These are phyloP conservation scores for Penicillium paradoxum DNA, from an alignment of 495 filamentous ascomycete species.

Conservation along the genomic window DNA sequence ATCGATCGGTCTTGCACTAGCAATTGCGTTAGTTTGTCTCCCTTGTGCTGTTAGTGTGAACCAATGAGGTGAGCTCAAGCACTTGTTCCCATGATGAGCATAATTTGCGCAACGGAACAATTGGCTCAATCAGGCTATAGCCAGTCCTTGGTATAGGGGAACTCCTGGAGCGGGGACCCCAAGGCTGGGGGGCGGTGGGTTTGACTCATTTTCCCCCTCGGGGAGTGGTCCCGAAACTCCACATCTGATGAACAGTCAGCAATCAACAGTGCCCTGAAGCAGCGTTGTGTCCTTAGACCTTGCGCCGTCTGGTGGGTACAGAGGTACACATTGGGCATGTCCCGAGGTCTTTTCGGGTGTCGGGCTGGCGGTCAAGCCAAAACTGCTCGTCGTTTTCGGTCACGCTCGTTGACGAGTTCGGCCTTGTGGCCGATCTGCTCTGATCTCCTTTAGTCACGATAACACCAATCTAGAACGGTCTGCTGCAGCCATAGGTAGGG, in stretches of 20 bases:
- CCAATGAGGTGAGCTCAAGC: slow-evolving; percentile 2
- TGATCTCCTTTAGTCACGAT: slow-evolving; percentile 2
- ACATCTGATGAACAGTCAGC: neutral
- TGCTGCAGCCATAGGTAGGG: neutral
- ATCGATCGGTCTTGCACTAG: slow-evolving; percentile 2
- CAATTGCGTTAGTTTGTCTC: neutral
- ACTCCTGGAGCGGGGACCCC: slow-evolving; percentile 9
- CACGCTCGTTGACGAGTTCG: slow-evolving; percentile 10
- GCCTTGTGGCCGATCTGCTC: slow-evolving; percentile 14
- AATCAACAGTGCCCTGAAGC: neutral
- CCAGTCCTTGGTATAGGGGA: slow-evolving; percentile 1
- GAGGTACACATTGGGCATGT: neutral
- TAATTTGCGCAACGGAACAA: neutral
- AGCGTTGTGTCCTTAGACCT: too few relatives aligned
- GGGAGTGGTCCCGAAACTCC: slow-evolving; percentile 8
- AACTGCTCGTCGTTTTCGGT: slow-evolving; percentile 10
- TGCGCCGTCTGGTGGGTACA: too few relatives aligned
- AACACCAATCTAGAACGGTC: neutral
- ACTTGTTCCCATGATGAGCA: slow-evolving; percentile 5
- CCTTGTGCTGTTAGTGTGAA: neutral
- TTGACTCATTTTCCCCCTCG: slow-evolving; percentile 9
- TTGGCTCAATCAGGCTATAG: neutral
- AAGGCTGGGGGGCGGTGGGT: neutral
- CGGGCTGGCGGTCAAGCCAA: slow-evolving; percentile 1
- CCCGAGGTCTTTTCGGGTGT: neutral